Base-by-base conservation (phyloP, 805 yeast species). In the Clavispora asparagi region DNA sequence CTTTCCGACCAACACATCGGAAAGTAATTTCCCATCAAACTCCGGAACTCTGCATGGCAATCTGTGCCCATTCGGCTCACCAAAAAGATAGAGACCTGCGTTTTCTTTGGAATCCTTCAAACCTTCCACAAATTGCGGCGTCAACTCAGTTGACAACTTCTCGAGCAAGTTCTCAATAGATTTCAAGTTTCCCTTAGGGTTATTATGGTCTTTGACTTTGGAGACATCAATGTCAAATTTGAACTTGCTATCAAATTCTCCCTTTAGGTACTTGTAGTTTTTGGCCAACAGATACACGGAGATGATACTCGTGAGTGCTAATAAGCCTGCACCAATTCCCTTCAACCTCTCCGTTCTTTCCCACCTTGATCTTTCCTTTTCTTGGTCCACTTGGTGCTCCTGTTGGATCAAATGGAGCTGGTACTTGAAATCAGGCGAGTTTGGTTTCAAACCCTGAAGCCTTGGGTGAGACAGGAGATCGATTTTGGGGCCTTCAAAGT, bases 11-110 rank as follows among this genome's bases (percentile, higher is more conserved):
- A 72, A 68, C 5, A 91, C 79, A 57, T 81, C 84, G 40, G 75
- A 71, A 28, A 88, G 63, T 13, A 70, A 56, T 65, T 74, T 74
- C 35, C 77, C 76, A 58, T 89, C 88, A 55, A 92, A 89, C 52
- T 73, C 76, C 1, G 73, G 67, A 6, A 85, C 63, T 56, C 95
- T 72, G 27, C 74, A 61, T 4, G 96, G 95, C 7, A 76, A 61
- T 43, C 61, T 52, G 71, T 70, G 49, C 58, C 69, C 41, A 56
- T 68, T 41, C 45, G 54, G 45, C 0, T 55, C 47, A 51, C 76
- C 76, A 54, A 61, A 63, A 7, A 70, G 47, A 52, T 71, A 71
- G 23, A 71, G 54, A 1, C 76, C 76, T 5, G 68, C 45, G 7
- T 50, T 53, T 12, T 56, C 51, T 5, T 44, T 45, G 7, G 72